phyloP scores from a whole-genome alignment of 2,329 filamentous ascomycete genomes.

The Aspergillus clavatus region DNA sequence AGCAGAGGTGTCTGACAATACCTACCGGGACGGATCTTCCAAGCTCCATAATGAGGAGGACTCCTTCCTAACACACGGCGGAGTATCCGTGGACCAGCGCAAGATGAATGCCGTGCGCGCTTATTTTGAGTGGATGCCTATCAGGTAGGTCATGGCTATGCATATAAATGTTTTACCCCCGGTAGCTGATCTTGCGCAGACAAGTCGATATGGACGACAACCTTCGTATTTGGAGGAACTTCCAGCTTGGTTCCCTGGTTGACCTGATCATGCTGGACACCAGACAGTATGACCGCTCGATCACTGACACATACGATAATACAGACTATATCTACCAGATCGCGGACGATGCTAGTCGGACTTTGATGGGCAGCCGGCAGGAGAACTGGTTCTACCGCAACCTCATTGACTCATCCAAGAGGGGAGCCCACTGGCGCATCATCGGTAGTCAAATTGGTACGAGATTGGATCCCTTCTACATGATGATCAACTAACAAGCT shows the following conservation, averaged over 20 bases:
- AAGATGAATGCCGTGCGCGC: constrained; percentile 70
- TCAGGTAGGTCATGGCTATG: constrained; percentile 36
- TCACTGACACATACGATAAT: constrained; percentile 59
- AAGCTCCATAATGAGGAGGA: constrained; percentile 62
- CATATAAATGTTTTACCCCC: constrained; percentile 20
- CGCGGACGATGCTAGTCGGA: constrained; percentile 61
- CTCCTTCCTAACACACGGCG: constrained; percentile 55
- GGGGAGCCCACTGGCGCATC: constrained; percentile 66
- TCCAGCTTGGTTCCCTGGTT: constrained; percentile 61
- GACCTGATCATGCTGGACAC: constrained; percentile 68
- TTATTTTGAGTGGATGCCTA: constrained; percentile 64
- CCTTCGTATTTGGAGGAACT: constrained; percentile 63
- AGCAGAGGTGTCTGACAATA: constrained; percentile 59
- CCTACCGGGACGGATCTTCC: constrained; percentile 58
- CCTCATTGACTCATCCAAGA: constrained; percentile 53
- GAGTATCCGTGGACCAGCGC: constrained; percentile 64
- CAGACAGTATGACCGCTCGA: constrained; percentile 62
- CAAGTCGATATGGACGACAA: constrained; percentile 66
- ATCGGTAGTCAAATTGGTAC: constrained; percentile 61
- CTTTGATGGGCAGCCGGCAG: constrained; percentile 66
- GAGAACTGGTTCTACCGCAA: constrained; percentile 69
- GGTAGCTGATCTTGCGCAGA: constrained; percentile 26
- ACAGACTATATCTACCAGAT: constrained; percentile 58
- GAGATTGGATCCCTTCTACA: constrained; percentile 14
- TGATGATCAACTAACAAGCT: constrained; percentile 6